Base-by-base conservation (phyloP, 2,329 filamentous ascomycete species). In the Microdochium paspali region DNA sequence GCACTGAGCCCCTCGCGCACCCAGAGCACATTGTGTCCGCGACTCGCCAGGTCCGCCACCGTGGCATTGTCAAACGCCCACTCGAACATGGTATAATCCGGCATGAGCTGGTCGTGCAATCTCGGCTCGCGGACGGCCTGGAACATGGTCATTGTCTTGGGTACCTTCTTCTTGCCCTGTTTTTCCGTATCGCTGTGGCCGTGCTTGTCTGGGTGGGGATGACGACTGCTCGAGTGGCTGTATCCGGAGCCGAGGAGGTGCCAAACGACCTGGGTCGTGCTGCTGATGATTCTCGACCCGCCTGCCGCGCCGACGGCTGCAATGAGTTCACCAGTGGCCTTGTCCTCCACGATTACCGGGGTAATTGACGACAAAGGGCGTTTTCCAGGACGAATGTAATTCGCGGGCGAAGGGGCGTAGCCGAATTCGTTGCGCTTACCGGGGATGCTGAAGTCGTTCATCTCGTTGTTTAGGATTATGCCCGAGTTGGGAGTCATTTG, bases 391-490 rank as follows among this genome's bases (percentile, higher is more conserved):
- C 81, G 77, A 62, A 96, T 82, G 62, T 82, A 96, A 72, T 97
- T 96, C 42, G 83, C 77, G 3, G 81, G 79, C 1, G 80, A 84
- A 2, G 91, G 90, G 42, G 84, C 77, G 67, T 89, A 95, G 46
- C 89, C 90, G 61, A 96, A 97, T 24, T 83, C 80, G 62, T 95
- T 95, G 49, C 73, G 75, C 2, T 76, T 69, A 46, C 80, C 80
- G 0, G 91, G 90, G 57, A 95, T 90, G 44, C 84, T 88, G 70
- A 96, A 96, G 68, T 95, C 89, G 70, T 83, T 77, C 74, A 80
- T 80, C 64, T 84, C 76, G 62, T 82, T 73, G 64, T 82, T 84
- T 24, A 94, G 79, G 47, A 94, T 87, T 49, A 95, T 76, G 18
- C 90, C 90, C 0, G 89, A 90, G 55, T 84, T 77, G 0, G 89